A percentile compares a stretch with the other conserved stretches of the same genome.
These are phyloP conservation scores for Ormosia emarginata DNA, from an alignment of 306 rosid genomes.

Conservation along the genomic window DNA sequence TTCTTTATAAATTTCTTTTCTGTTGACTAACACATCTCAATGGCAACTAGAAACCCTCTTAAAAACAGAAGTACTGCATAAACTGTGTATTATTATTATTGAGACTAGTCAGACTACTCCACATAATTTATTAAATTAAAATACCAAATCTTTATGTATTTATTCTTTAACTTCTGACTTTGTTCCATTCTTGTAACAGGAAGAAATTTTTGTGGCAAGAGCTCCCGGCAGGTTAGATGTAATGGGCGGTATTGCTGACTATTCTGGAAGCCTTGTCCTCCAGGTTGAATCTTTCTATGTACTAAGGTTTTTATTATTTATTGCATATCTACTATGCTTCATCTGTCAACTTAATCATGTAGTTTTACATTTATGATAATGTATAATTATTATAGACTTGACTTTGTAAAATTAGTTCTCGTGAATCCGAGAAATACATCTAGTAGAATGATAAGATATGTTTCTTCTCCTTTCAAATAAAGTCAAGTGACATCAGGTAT, in stretches of 20 bases:
- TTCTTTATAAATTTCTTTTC: neutral
- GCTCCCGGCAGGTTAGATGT: constrained; percentile 99
- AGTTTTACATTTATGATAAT: neutral
- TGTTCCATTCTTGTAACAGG: constrained; percentile 45
- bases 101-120: neutral
- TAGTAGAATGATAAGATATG: too few relatives aligned
- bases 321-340: constrained; percentile 6
- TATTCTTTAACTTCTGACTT: neutral
- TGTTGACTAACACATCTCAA: constrained; percentile 1
- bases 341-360: neutral
- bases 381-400: neutral
- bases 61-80: neutral
- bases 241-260: constrained; percentile 99
- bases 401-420: neutral
- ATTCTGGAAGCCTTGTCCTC: constrained; percentile 97
- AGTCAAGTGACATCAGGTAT: too few relatives aligned
- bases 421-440: neutral
- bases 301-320: neutral
- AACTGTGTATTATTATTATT: neutral
- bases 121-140: neutral
- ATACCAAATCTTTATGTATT: neutral
- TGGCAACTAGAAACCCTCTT: constrained; percentile 1
- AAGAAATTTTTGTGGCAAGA: constrained; percentile 84
- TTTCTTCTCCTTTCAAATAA: too few relatives aligned
- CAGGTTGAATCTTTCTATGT: constrained; percentile 54